Evolutionary conservation across 2,329 filamentous ascomycete species (phyloP).

Genomic region (Fusarium setosum): DNA sequence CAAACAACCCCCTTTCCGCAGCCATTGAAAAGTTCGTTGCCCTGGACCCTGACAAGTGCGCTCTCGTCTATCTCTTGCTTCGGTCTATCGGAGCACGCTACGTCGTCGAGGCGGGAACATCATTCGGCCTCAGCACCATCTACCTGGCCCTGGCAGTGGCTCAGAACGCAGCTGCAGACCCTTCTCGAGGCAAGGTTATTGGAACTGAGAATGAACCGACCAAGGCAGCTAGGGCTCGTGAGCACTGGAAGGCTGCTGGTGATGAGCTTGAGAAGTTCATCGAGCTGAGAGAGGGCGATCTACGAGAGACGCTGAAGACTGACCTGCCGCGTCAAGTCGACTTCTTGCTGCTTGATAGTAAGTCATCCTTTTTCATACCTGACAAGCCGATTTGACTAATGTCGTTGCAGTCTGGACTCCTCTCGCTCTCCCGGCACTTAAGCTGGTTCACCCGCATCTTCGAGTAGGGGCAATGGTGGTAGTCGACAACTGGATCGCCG

Average conservation of each 20-base stretch:
- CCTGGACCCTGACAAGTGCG: constrained; percentile 68
- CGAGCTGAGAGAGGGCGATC: constrained; percentile 67
- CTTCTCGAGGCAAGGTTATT: constrained; percentile 56
- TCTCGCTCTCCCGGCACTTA: constrained; percentile 63
- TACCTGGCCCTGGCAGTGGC: constrained; percentile 69
- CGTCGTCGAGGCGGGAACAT: constrained; percentile 70
- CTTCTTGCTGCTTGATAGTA: constrained; percentile 70
- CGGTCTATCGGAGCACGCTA: constrained; percentile 59
- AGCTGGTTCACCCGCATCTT: constrained; percentile 57
- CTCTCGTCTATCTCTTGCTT: constrained; percentile 65
- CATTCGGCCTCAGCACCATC: constrained; percentile 71
- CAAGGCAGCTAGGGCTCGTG: constrained; percentile 63
- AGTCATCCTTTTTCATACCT: constrained; percentile 43
- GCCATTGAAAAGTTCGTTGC: constrained; percentile 67
- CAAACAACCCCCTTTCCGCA: constrained; percentile 27
- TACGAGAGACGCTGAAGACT: constrained; percentile 62
- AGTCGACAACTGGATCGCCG: constrained; percentile 59
- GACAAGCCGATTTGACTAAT: neutral
- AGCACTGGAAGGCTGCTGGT: constrained; percentile 65
- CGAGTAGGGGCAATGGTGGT: constrained; percentile 60
- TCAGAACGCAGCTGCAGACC: constrained; percentile 52
- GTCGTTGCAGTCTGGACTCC: constrained; percentile 63
- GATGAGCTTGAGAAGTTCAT: constrained; percentile 60
- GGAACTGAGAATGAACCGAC: constrained; percentile 68
- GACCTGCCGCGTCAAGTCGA: constrained; percentile 63